A percentile compares a stretch with the other conserved stretches of the same genome.
Conservation (phyloP, 2,329 filamentous ascomycete genomes). For the Mycosphaerella sp. region DNA sequence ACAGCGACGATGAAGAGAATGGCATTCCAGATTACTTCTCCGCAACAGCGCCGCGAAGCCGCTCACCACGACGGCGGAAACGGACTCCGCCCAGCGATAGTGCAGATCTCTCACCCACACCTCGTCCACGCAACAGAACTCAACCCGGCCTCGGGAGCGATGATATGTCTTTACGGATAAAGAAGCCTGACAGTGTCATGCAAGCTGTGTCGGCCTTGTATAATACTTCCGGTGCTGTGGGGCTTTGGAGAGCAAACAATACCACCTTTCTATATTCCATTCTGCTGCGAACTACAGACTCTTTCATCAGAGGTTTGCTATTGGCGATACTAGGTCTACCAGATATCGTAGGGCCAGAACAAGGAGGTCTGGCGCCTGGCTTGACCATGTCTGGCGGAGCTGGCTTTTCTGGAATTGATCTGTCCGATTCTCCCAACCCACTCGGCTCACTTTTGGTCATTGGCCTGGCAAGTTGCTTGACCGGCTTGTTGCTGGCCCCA, state of each 20-base stretch:
- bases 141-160: constrained; percentile 18
- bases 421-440: constrained; percentile 74
- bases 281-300: constrained; percentile 78
- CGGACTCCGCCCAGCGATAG: constrained; percentile 24
- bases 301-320: constrained; percentile 85
- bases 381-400: constrained; percentile 43
- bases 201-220: constrained; percentile 84
- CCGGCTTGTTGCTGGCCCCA: constrained; percentile 75
- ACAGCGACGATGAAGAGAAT: constrained; percentile 41
- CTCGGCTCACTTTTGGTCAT: constrained; percentile 71
- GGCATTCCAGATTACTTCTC: constrained; percentile 71
- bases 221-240: constrained; percentile 81
- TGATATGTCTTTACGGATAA: constrained; percentile 59
- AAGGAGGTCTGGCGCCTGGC: constrained; percentile 52
- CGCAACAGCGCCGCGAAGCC: constrained; percentile 53
- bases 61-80: constrained; percentile 39
- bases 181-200: constrained; percentile 70
- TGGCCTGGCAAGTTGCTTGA: constrained; percentile 58
- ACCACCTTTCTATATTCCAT: constrained; percentile 87
- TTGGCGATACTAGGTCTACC: constrained; percentile 85
- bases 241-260: constrained; percentile 91
- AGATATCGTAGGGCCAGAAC: constrained; percentile 72
- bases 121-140: constrained; percentile 24
- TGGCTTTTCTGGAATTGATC: constrained; percentile 58
- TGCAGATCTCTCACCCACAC: constrained; percentile 25